Conservation (phyloP, 192 early-diverging fungal genomes). For the Geranomyces michiganensis region DNA sequence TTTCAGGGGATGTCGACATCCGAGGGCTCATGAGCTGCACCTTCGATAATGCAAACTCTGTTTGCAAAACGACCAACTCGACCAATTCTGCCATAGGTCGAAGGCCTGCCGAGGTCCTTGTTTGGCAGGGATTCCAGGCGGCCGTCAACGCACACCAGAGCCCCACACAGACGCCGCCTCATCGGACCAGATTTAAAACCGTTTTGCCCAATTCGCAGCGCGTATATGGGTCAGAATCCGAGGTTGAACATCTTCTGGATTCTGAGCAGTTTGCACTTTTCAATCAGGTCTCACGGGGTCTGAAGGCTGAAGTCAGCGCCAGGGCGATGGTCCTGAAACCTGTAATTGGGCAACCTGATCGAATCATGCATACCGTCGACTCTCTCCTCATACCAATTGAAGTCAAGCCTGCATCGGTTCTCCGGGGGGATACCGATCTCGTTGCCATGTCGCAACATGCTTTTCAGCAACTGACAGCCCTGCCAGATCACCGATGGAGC, state of each 20-base stretch:
- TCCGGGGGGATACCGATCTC: not conserved
- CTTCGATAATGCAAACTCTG: not conserved
- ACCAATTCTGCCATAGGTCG: slow-evolving; percentile 10
- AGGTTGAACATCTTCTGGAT: not conserved
- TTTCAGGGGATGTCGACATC: slow-evolving; percentile 3
- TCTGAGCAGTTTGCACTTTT: slow-evolving; percentile 2
- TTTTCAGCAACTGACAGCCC: not conserved
- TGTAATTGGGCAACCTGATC: slow-evolving; percentile 17
- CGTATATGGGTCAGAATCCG: not conserved
- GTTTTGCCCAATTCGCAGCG: not conserved
- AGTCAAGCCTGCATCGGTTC: slow-evolving; percentile 1
- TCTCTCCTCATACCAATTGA: slow-evolving; percentile 13
- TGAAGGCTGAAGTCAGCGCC: not conserved
- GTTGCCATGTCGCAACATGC: not conserved
- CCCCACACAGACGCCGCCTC: not conserved
- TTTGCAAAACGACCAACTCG: not conserved
- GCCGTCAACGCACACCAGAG: not conserved
- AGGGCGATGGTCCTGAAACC: not conserved
- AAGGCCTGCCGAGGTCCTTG: not conserved
- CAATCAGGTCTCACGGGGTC: not conserved
- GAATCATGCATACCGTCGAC: not conserved
- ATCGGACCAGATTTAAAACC: not conserved
- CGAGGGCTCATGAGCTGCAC: not conserved
- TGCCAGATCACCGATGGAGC: not conserved
- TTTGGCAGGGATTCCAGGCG: slow-evolving; percentile 5